Base-by-base conservation (phyloP, 768 basidiomycete species). In the Rhizopogon salebrosus region DNA sequence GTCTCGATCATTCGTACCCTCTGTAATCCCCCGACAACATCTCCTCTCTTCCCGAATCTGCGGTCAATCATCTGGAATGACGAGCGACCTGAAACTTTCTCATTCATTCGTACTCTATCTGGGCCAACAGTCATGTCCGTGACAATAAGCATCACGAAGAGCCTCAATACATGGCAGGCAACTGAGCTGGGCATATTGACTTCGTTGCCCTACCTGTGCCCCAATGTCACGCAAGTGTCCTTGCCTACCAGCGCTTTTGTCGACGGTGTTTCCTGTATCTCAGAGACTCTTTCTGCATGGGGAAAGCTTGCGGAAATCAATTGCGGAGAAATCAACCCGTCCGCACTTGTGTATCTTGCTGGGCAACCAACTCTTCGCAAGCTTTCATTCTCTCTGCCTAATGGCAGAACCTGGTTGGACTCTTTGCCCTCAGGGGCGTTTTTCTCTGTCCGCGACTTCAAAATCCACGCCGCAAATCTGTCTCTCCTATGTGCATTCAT, bases 231-330 rank as follows among this genome's bases (percentile, higher is more conserved):
- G 11, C 11, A 38, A 10, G 46, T 50, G 31, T 38, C 48, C 9
- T 37, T 35, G 16, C 48, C 45, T 29, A 26, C 22, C 11, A 20
- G 49, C 4, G n/a, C 18, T 16, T 39, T 23, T 8, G n/a, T 14
- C 10, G 14, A 26, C 11, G 13, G 10, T 48, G 45, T 46, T 13
- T 20, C 18, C 14, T 22, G 14, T 16, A 23, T 53, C 10, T 51
- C 52, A 13, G 52, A 53, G 16, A 16, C 39, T 14, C 52, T 53
- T 20, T 53, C 48, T 37, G 34, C 46, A 5, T 53, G 52, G 52
- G 20, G 37, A 11, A 26, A 53, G 9, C 46, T 53, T 16, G 10
- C 4, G 23, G 22, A 20, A 11, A 43, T 53, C 14, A 39, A n/a
- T 13, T 53, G 52, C 27, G 37, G 38, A 7, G 36, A 4, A n/a